These are phyloP conservation scores for Malania oleifera DNA, from an alignment of 164 flowering plant genomes.

Conservation along the genomic window DNA sequence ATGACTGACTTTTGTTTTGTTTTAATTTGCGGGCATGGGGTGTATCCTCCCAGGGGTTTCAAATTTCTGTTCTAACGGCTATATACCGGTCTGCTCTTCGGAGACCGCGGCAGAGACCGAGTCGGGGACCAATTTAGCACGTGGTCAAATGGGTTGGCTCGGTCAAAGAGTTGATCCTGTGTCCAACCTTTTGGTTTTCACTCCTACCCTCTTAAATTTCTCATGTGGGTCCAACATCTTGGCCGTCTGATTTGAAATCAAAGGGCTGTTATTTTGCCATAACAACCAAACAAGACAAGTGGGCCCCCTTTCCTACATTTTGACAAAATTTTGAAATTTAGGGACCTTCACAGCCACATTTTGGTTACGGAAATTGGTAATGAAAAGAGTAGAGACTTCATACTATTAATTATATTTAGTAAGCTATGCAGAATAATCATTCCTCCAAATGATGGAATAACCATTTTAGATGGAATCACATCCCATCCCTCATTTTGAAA, in stretches of 20 bases:
- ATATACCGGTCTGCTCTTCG: background rate
- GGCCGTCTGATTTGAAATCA: background rate
- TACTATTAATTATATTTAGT: no score
- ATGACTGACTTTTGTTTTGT: background rate
- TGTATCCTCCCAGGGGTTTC: slow-evolving; percentile 3
- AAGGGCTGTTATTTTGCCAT: background rate
- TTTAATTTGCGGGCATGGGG: slow-evolving; percentile 19
- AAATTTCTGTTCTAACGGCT: slow-evolving; percentile 1
- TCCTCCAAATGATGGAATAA: no score
- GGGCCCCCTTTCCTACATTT: no score
- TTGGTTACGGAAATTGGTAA: no score
- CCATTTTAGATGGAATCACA: no score
- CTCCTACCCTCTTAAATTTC: background rate
- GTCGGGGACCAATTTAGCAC: background rate
- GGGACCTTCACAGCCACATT: no score
- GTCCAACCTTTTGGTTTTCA: background rate
- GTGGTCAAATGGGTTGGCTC: slow-evolving; percentile 10
- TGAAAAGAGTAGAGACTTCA: no score
- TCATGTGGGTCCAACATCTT: background rate
- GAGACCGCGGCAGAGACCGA: background rate
- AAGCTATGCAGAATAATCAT: no score
- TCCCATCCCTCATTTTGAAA: no score
- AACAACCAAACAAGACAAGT: no score
- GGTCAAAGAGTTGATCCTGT: background rate
- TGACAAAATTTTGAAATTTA: no score